phyloP scores from a whole-genome alignment of 2,329 filamentous ascomycete genomes.

The Sporothrix humicola region DNA sequence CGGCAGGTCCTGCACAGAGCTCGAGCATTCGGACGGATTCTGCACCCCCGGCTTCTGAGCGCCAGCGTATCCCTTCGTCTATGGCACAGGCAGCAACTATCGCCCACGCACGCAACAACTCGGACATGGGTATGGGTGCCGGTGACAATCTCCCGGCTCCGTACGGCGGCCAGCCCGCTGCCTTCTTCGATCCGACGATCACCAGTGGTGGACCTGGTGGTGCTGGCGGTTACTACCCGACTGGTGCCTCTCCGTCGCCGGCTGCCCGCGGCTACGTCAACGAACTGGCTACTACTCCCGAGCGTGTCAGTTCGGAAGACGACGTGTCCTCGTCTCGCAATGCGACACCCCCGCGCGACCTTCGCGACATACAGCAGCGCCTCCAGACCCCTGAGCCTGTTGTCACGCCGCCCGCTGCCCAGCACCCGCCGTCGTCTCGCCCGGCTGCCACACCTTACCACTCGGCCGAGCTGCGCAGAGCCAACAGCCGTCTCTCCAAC shows the following conservation, averaged over 20 bases:
- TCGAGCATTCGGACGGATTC: constrained; percentile 56
- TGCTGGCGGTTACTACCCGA: constrained; percentile 5
- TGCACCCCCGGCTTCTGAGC: constrained; percentile 53
- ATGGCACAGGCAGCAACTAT: constrained; percentile 42
- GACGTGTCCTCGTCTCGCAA: constrained; percentile 48
- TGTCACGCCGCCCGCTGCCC: constrained; percentile 76
- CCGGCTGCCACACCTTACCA: constrained; percentile 74
- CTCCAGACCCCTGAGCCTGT: constrained; percentile 77
- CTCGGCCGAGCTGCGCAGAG: constrained; percentile 77
- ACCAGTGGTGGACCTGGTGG: constrained; percentile 14
- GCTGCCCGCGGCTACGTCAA: constrained; percentile 48
- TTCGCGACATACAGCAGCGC: constrained; percentile 59
- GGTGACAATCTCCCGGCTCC: neutral
- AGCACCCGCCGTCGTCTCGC: constrained; percentile 72
- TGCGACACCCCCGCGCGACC: constrained; percentile 52
- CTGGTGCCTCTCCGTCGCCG: constrained; percentile 43
- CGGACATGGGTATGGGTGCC: constrained; percentile 52
- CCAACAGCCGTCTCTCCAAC: constrained; percentile 82
- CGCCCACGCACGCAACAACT: constrained; percentile 55
- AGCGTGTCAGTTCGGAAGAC: constrained; percentile 63
- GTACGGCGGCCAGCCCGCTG: constrained; percentile 32
- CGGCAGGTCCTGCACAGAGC: constrained; percentile 53
- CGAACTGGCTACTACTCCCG: constrained; percentile 56
- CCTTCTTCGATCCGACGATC: neutral
- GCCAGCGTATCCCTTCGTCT: constrained; percentile 46